These are phyloP conservation scores for Carex scoparia DNA, from an alignment of 176 grass and related monocot genomes.

Conservation along the genomic window DNA sequence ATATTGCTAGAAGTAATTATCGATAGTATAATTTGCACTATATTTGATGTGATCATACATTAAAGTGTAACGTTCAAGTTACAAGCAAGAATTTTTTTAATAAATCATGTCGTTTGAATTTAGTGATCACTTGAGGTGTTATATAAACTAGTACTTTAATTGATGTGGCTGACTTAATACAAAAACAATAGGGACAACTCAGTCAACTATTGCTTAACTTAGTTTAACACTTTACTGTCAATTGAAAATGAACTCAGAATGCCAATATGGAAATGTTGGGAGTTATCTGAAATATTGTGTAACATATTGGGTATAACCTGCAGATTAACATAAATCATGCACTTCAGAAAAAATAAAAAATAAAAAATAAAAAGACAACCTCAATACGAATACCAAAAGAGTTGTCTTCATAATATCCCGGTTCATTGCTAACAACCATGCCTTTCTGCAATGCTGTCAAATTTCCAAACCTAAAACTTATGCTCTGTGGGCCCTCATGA, in stretches of 20 bases:
- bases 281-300: background rate
- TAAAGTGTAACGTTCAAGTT: background rate
- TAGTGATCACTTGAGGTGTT: background rate
- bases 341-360: background rate
- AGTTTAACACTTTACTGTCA: background rate
- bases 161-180: background rate
- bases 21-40: background rate
- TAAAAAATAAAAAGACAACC: slow-evolving; percentile 34
- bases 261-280: background rate
- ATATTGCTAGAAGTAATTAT: background rate
- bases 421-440: slow-evolving; percentile 99
- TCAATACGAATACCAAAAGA: slow-evolving; percentile 96
- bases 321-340: background rate
- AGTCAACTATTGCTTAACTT: background rate
- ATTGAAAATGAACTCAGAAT: background rate
- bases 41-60: background rate
- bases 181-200: background rate
- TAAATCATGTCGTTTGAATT: background rate
- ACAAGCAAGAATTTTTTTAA: background rate
- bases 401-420: slow-evolving; percentile 95
- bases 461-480: slow-evolving; percentile 94
- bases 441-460: slow-evolving; percentile 78
- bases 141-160: background rate
- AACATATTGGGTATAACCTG: background rate
- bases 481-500: slow-evolving; percentile 92